Evolutionary conservation across 2,329 filamentous ascomycete species (phyloP), one percentile per base, ranked within the genome.

Genomic region (Cladosporium sp.): DNA sequence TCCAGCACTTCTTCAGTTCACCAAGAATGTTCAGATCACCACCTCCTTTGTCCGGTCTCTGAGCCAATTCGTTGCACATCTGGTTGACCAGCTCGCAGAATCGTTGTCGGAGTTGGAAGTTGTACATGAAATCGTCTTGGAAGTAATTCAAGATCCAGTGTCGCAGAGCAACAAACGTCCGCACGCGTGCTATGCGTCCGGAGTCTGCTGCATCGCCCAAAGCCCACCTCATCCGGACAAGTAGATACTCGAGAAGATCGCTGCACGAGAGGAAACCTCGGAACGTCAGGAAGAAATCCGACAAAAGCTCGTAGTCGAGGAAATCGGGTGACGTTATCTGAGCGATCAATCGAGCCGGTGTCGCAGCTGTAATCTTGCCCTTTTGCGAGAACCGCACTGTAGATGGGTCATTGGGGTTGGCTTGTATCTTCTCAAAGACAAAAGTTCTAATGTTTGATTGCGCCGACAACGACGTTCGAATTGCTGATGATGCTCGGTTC

Each of bases 121-220:
- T 86, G 22, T 88, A 75, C 40, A 95, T 84, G 71, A 96, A 99
- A 71, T 99, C 94, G 70, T 99, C 94, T 58, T 90, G 82, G 66
- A 97, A 99, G 74, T 99, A 99, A 73, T 99, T 99, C 62, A 99
- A 76, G 59, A 97, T 92, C 94, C 94, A 99, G 74, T 99, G 94
- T 59, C 94, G 86, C 45, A 97, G 81, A 7, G 94, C 94, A 25
- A 97, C 94, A 76, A 97, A 99, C 0, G 92, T 95, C 42, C 94
- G 85, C 15, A 99, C 95, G 51, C 93, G 86, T n/a, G 97, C 94
- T 55, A 99, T 90, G 70, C 92, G 89, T 39, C 94, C 94, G 59
- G 87, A 86, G 71, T 97, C 91, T 70, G 96, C 90, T 49, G 83
- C 78, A 58, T 90, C 84, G 50, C 84, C 84, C 51, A 97, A 81